Evolutionary conservation across 345 rosid species (phyloP).

Genomic region (Brassica rapa): DNA sequence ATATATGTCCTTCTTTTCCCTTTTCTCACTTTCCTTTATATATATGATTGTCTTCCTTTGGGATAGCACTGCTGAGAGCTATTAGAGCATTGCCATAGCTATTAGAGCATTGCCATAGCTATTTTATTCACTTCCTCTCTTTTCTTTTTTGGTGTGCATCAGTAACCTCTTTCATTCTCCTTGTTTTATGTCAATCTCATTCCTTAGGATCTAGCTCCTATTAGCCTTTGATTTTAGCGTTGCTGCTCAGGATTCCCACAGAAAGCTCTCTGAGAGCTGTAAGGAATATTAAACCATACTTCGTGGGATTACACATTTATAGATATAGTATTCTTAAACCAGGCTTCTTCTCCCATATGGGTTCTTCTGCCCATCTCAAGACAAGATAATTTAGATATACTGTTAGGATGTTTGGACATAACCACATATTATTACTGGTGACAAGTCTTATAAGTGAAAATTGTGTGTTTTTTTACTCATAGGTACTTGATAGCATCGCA

Average conservation of each 20-base stretch:
- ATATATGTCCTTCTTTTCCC: neutral
- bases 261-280: neutral
- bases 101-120: neutral
- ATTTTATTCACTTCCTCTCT: neutral
- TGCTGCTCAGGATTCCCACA: neutral
- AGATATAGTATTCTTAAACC: neutral
- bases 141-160: neutral
- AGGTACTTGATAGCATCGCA: slow-evolving; percentile 79
- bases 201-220: neutral
- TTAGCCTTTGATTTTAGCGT: neutral
- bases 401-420: neutral
- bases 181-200: neutral
- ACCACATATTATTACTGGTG: neutral
- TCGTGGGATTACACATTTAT: neutral
- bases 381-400: neutral
- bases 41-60: neutral
- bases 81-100: neutral
- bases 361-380: too few species aligned
- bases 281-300: neutral
- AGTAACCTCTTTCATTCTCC: neutral
- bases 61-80: neutral
- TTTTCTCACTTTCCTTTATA: neutral
- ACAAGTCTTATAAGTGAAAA: neutral
- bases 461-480: neutral
- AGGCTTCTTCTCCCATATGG: too few species aligned